Percentiles rank a stretch among this genome's conserved stretches.
Evolutionary conservation across 2,329 filamentous ascomycete species (phyloP).

Genomic region (Domatiomyces globalis): DNA sequence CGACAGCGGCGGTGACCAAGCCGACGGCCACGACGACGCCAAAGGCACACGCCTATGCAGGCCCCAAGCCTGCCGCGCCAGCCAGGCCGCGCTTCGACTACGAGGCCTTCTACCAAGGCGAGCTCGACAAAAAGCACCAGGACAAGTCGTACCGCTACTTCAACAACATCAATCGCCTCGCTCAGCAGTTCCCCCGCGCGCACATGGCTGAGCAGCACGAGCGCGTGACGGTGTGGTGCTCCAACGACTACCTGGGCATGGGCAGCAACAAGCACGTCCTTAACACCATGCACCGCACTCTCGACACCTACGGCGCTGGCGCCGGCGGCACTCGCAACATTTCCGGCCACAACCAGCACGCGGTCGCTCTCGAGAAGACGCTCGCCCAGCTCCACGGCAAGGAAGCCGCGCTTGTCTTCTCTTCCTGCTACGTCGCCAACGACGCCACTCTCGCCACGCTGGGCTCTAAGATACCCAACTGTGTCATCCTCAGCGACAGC

Average conservation of each 20-base stretch:
- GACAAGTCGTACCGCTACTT: slow-evolving; percentile 99
- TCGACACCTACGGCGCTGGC: slow-evolving; percentile 88
- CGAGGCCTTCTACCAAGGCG: slow-evolving; percentile 69
- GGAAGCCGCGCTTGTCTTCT: slow-evolving; percentile 85
- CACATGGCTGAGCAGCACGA: slow-evolving; percentile 77
- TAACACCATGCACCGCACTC: slow-evolving; percentile 81
- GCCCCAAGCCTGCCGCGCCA: slow-evolving; percentile 36
- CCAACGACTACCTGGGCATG: slow-evolving; percentile 98
- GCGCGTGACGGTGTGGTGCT: slow-evolving; percentile 94
- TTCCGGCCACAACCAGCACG: slow-evolving; percentile 92
- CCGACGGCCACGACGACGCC: neutral
- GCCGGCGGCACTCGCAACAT: slow-evolving; percentile 95
- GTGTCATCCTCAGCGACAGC: slow-evolving; percentile 94
- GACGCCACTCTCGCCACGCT: slow-evolving; percentile 91
- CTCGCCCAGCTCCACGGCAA: slow-evolving; percentile 82
- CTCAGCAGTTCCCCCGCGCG: slow-evolving; percentile 87
- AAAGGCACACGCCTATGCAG: slow-evolving; percentile 16
- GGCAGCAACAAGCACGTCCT: slow-evolving; percentile 78
- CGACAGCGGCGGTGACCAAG: neutral
- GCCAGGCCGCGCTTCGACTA: slow-evolving; percentile 63
- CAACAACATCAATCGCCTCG: slow-evolving; percentile 98
- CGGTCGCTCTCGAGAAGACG: slow-evolving; percentile 66
- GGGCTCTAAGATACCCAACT: slow-evolving; percentile 92
- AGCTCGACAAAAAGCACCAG: slow-evolving; percentile 97
- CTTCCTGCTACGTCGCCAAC: slow-evolving; percentile 96